A percentile compares a stretch with the other conserved stretches of the same genome.
Conservation (phyloP, 2,329 filamentous ascomycete genomes). For the Diplodia intermedia region DNA sequence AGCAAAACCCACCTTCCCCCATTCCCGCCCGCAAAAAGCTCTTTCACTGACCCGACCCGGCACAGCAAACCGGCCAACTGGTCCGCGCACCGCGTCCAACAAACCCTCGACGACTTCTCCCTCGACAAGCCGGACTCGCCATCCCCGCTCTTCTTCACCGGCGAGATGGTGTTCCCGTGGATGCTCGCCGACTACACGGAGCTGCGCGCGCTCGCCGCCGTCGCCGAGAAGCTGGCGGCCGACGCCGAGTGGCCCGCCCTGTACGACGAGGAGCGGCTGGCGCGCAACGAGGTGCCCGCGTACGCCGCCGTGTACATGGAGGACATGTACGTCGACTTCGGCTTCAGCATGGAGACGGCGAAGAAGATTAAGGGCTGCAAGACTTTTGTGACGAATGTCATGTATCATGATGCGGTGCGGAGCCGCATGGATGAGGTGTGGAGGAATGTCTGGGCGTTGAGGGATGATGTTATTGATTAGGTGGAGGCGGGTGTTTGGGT, state of each 20-base stretch:
- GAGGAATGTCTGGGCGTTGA: constrained; percentile 74
- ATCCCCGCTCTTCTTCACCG: constrained; percentile 76
- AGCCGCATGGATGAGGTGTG: constrained; percentile 77
- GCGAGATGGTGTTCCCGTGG: constrained; percentile 86
- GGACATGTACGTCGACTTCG: constrained; percentile 91
- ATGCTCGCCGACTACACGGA: constrained; percentile 84
- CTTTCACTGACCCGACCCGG: too few relatives aligned
- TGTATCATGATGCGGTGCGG: constrained; percentile 86
- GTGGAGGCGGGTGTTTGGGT: background rate
- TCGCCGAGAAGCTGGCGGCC: constrained; percentile 73
- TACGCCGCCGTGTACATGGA: constrained; percentile 85
- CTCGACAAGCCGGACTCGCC: constrained; percentile 49
- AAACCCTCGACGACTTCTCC: constrained; percentile 57
- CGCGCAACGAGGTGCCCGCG: constrained; percentile 79
- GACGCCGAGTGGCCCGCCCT: constrained; percentile 74
- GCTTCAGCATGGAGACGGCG: constrained; percentile 75
- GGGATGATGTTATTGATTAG: constrained; percentile 62
- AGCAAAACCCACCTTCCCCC: background rate
- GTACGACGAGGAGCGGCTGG: constrained; percentile 77
- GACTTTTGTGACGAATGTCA: constrained; percentile 81
- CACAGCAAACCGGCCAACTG: constrained; percentile 57
- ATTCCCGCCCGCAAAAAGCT: too few relatives aligned
- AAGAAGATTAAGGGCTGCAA: constrained; percentile 76
- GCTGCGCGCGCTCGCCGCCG: constrained; percentile 70
- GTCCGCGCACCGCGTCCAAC: constrained; percentile 73